Conservation (phyloP, 441 rosid species). For the Pelargonium australe region DNA sequence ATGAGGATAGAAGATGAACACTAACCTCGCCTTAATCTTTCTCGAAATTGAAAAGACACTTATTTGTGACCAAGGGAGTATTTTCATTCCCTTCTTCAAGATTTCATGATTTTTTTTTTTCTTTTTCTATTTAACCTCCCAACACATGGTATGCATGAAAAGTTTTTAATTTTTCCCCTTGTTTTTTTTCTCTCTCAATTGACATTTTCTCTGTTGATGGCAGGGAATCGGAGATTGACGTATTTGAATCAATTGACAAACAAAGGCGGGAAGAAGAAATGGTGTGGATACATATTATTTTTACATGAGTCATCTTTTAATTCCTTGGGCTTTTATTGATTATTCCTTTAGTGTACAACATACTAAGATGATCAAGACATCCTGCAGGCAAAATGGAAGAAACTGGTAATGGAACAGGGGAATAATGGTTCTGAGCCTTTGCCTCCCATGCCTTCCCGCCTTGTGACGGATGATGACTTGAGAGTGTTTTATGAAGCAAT, state of each 20-base stretch:
- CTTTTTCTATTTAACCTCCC: no score
- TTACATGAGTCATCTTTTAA: background rate
- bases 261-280: slow-evolving; percentile 63
- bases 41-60: no score
- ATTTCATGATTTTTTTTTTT: no score
- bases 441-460: slow-evolving; percentile 70
- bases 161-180: slow-evolving; percentile 1
- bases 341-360: slow-evolving; percentile 11
- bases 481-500: slow-evolving; percentile 56
- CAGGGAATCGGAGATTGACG: slow-evolving; percentile 88
- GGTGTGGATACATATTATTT: slow-evolving; percentile 35
- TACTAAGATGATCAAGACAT: slow-evolving; percentile 14
- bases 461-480: slow-evolving; percentile 79
- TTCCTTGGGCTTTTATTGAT: slow-evolving; percentile 3
- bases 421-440: slow-evolving; percentile 36
- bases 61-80: no score
- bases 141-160: no score
- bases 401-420: slow-evolving; percentile 43
- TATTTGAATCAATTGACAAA: slow-evolving; percentile 77
- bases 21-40: no score
- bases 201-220: slow-evolving; percentile 9
- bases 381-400: slow-evolving; percentile 72
- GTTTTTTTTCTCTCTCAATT: background rate
- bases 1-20: no score
- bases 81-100: no score